Conservation (phyloP, 2,329 filamentous ascomycete genomes). For the Pestalotiopsis sp. region DNA sequence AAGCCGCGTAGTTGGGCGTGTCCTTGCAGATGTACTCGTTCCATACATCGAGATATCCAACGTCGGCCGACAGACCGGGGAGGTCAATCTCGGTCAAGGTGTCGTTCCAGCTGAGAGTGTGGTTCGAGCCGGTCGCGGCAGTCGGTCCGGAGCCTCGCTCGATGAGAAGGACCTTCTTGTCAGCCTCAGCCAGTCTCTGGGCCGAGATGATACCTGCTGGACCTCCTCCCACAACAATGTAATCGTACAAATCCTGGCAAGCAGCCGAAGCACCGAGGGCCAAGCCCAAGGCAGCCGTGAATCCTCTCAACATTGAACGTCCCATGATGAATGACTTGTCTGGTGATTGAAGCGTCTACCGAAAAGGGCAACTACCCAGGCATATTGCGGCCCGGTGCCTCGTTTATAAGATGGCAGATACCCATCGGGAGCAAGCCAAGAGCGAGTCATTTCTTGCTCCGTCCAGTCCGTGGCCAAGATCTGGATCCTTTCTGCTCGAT, state of each 20-base stretch:
- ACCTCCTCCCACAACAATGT: constrained; percentile 33
- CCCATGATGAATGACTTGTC: not conserved
- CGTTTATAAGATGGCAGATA: not conserved
- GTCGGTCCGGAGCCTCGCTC: constrained; percentile 19
- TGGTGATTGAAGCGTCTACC: not conserved
- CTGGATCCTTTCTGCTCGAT: not conserved
- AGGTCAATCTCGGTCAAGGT: constrained; percentile 26
- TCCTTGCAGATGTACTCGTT: constrained; percentile 28
- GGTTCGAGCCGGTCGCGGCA: constrained; percentile 20
- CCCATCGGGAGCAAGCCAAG: not conserved
- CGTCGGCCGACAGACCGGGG: constrained; percentile 20
- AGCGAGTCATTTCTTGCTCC: not conserved
- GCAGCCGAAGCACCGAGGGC: constrained; percentile 10
- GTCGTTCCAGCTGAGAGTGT: constrained; percentile 29
- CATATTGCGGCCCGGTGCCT: not conserved
- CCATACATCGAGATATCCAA: constrained; percentile 12
- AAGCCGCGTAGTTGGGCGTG: constrained; percentile 29
- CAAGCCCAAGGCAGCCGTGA: constrained; percentile 15
- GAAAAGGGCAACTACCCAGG: not conserved
- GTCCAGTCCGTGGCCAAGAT: not conserved
- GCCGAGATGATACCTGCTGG: constrained; percentile 20
- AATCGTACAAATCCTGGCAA: constrained; percentile 26
- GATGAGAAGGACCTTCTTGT: constrained; percentile 11
- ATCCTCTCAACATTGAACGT: not conserved
- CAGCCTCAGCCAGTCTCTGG: constrained; percentile 7